A percentile compares a stretch with the other conserved stretches of the same genome.
phyloP scores from a whole-genome alignment of 192 early-diverging fungal genomes.

The Phlyctochytrium arcticum region DNA sequence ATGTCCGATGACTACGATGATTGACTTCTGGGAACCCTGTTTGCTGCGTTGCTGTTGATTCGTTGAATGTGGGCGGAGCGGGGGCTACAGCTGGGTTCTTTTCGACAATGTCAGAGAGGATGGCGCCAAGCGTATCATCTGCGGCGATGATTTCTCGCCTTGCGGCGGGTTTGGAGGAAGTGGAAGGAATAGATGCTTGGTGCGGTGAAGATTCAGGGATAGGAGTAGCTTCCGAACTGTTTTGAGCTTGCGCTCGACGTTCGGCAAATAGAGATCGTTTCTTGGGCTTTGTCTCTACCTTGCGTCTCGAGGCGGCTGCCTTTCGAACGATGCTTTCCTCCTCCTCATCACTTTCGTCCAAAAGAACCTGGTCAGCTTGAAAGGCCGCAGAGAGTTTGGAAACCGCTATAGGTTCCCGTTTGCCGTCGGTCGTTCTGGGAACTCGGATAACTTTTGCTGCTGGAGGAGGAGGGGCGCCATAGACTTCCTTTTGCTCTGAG shows the following conservation, averaged over 20 bases:
- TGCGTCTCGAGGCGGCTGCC: background rate
- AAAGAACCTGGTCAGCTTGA: background rate
- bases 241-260: background rate
- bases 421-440: background rate
- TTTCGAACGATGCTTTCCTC: background rate
- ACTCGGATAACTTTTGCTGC: too few relatives aligned
- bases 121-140: background rate
- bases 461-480: too few relatives aligned
- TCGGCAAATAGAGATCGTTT: conserved; percentile 26
- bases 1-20: background rate
- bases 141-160: background rate
- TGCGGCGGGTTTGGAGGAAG: too few relatives aligned
- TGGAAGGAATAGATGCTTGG: too few relatives aligned
- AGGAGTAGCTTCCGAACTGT: background rate
- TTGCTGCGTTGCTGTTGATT: too few relatives aligned
- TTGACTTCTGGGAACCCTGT: background rate
- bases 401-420: too few relatives aligned
- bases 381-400: too few relatives aligned
- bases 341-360: background rate
- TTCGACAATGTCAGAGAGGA: background rate
- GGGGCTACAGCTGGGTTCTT: background rate
- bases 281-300: background rate
- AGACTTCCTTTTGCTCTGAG: background rate
- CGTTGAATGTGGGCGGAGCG: background rate
- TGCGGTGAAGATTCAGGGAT: too few relatives aligned